Percentiles rank a stretch among this genome's conserved stretches.
phyloP scores from a whole-genome alignment of 345 rosid genomes.

The Linum lewisii region DNA sequence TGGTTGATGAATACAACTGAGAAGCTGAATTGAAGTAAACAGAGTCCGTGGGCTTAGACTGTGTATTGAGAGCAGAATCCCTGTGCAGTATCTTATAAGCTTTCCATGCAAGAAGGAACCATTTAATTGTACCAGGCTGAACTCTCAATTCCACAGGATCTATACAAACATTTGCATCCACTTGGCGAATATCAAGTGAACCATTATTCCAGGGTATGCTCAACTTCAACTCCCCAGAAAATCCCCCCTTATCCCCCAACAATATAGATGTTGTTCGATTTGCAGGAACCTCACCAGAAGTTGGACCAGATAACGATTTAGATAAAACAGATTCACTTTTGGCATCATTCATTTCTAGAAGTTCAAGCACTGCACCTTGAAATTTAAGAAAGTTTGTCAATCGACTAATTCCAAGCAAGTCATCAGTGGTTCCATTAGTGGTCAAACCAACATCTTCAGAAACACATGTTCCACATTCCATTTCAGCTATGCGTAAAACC shows the following conservation, averaged over 20 bases:
- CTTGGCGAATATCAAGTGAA: conserved; percentile 74
- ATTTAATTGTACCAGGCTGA: conserved; percentile 59
- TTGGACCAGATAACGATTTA: conserved; percentile 16
- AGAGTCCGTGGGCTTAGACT: conserved; percentile 28
- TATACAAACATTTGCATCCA: conserved; percentile 65
- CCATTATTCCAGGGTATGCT: conserved; percentile 97
- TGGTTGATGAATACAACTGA: conserved; percentile 27
- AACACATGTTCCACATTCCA: conserved; percentile 63
- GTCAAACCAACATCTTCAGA: conserved; percentile 40
- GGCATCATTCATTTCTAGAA: conserved; percentile 46
- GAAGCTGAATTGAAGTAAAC: conserved; percentile 33
- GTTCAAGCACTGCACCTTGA: conserved; percentile 70
- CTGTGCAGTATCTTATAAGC: conserved; percentile 27
- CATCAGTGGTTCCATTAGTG: conserved; percentile 28
- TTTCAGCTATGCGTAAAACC: conserved; percentile 61
- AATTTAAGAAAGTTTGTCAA: conserved; percentile 69
- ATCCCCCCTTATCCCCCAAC: conserved; percentile 56
- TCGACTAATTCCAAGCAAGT: conserved; percentile 58
- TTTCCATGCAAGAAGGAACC: conserved; percentile 58
- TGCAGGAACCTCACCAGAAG: conserved; percentile 20
- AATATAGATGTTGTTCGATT: conserved; percentile 40
- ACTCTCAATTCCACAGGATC: conserved; percentile 73
- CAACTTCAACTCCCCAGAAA: conserved; percentile 72
- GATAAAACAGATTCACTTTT: conserved; percentile 17
- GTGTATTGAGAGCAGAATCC: conserved; percentile 15